phyloP scores from a whole-genome alignment of 306 rosid species.

The Geum urbanum region DNA sequence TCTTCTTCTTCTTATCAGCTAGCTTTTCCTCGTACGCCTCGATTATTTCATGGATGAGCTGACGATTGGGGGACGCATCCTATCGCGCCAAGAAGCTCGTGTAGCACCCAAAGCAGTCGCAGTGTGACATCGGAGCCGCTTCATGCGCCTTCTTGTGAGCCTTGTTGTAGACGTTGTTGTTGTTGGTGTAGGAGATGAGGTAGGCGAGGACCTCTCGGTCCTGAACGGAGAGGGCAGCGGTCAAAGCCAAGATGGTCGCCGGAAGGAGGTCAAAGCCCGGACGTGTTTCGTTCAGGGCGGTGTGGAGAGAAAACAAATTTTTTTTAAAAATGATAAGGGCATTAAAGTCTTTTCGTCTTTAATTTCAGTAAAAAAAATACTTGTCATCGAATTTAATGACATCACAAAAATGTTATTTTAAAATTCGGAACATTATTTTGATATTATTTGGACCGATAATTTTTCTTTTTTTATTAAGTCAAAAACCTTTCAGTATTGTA shows the following conservation, averaged over 20 bases:
- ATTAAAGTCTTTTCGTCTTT: too few relatives aligned
- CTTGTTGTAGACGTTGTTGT: background rate
- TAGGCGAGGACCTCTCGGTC: constrained; percentile 38
- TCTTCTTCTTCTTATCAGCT: constrained; percentile 23
- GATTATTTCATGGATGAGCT: constrained; percentile 34
- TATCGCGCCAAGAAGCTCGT: constrained; percentile 36
- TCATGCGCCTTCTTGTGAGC: background rate
- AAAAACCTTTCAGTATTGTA: too few relatives aligned
- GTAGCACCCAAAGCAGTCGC: constrained; percentile 36
- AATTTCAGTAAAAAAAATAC: too few relatives aligned
- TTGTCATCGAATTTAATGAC: too few relatives aligned
- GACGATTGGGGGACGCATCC: constrained; percentile 35
- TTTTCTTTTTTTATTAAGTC: too few relatives aligned
- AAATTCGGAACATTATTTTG: too few relatives aligned
- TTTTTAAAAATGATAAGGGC: too few relatives aligned
- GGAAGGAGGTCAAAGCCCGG: constrained; percentile 27
- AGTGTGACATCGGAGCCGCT: constrained; percentile 12
- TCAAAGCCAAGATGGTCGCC: constrained; percentile 15
- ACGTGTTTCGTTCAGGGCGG: constrained; percentile 15
- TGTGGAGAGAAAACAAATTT: background rate
- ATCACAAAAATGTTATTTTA: too few relatives aligned
- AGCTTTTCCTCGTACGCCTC: constrained; percentile 37
- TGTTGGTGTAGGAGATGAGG: constrained; percentile 29
- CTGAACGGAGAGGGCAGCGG: constrained; percentile 20
- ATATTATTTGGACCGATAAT: too few relatives aligned